Conservation (phyloP, 1,284 basidiomycete genomes). For the Cryptococcus wingfieldii region DNA sequence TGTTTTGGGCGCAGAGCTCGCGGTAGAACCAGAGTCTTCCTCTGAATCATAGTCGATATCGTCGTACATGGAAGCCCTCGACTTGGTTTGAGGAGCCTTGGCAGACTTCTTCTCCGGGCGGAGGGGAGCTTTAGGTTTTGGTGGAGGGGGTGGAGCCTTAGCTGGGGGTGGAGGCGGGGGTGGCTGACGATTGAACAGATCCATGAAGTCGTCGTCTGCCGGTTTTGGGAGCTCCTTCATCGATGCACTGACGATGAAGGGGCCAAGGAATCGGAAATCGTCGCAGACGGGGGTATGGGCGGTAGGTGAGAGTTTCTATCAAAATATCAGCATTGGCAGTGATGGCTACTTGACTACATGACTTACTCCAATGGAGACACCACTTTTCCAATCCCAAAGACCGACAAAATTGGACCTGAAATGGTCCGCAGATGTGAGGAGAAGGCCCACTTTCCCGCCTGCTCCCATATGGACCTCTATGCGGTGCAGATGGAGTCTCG, state of each 20-base stretch:
- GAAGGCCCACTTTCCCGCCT: not conserved
- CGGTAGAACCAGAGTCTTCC: not conserved
- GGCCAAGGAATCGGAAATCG: constrained; percentile 6
- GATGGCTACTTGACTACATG: not conserved
- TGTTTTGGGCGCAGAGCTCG: not conserved
- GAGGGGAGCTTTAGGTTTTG: too few relatives aligned
- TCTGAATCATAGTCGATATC: not conserved
- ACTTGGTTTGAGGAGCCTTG: too few relatives aligned
- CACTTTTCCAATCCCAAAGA: constrained; percentile 9
- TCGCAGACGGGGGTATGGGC: not conserved
- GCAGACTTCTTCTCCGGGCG: too few relatives aligned
- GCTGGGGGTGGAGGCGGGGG: too few relatives aligned
- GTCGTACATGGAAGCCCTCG: too few relatives aligned
- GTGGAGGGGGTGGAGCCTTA: too few relatives aligned
- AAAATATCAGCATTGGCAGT: not conserved
- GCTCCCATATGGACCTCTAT: not conserved
- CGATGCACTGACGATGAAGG: not conserved
- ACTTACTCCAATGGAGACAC: constrained; percentile 4
- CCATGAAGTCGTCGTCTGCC: not conserved
- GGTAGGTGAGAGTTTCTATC: constrained; percentile 1
- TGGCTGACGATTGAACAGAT: not conserved
- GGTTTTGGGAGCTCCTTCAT: not conserved
- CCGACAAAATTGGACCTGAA: not conserved
- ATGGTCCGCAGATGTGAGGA: not conserved
- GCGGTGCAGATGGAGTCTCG: constrained; percentile 3